Base-by-base conservation (phyloP, 352 stramenopile genomes). In the Globisporangium rhizosaccharum region DNA sequence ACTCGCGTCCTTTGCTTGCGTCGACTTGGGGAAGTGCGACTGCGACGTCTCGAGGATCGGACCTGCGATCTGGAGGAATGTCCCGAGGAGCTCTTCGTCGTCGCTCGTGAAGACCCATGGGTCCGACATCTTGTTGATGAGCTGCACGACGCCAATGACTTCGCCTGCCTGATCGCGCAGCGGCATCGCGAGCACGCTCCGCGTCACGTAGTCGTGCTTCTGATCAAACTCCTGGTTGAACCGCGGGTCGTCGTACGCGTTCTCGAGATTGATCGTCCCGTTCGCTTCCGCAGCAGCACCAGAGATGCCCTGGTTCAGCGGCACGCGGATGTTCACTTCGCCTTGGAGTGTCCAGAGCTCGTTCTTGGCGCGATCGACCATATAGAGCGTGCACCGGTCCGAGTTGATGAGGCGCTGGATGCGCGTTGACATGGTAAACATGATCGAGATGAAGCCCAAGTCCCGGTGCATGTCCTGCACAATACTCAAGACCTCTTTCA, bases 331-430 rank as follows among this genome's bases (percentile, higher is more conserved):
- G 49, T 94, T 92, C 18, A 95, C 81, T 65, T 93, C 87, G 12
- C 87, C 87, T 59, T 96, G 90, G 3, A 97, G 68, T 37, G 88
- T 92, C 90, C 90, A 95, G 8, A 98, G 76, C 62, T 97, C 88
- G 53, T 86, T 89, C 53, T 89, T 94, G 53, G 76, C 70, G 25
- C 90, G 78, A 63, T 98, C 90, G 18, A 97, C 70, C 49, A 98
- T 92, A 69, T 96, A 98, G 5, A 98, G 72, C 25, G 89, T 96
- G 53, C 89, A 96, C 6, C 92, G 85, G 62, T 98, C 93, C 42
- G 90, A 94, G 56, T 94, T 82, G 11, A 97, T 78, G 49, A 97
- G 79, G 37, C 68, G 72, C 51, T 92, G 86, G 15, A 96, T 85
- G 28, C 92, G 83, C 17, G 82, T 87, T 23, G 90, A 97, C 57